These are phyloP conservation scores for Salix brachista DNA, from an alignment of 345 rosid genomes.

Conservation along the genomic window DNA sequence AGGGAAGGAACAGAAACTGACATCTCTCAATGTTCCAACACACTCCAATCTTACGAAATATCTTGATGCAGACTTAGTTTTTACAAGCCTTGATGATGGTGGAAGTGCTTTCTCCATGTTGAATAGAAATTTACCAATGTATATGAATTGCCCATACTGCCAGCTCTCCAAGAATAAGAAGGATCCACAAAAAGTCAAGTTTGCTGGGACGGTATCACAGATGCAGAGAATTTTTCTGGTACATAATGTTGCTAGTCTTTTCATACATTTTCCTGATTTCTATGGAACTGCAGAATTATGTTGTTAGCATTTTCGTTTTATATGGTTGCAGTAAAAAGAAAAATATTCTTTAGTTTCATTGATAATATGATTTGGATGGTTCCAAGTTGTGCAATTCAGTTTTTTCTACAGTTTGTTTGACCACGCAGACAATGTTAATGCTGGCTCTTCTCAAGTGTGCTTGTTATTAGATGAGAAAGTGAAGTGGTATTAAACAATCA, in stretches of 20 bases:
- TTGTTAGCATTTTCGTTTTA: not conserved
- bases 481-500: not conserved
- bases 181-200: slow-evolving; percentile 44
- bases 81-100: slow-evolving; percentile 43
- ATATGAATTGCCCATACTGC: slow-evolving; percentile 71
- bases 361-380: not conserved
- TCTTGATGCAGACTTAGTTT: slow-evolving; percentile 34
- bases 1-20: slow-evolving; percentile 37
- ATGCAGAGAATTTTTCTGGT: slow-evolving; percentile 82
- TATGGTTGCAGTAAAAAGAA: not conserved
- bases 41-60: slow-evolving; percentile 28
- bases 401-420: too few relatives aligned
- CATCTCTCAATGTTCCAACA: slow-evolving; percentile 21
- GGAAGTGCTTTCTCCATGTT: slow-evolving; percentile 50
- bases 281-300: slow-evolving; percentile 1
- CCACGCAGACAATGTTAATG: too few relatives aligned
- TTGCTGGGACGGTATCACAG: slow-evolving; percentile 69
- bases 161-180: slow-evolving; percentile 37
- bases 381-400: not conserved
- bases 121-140: slow-evolving; percentile 66
- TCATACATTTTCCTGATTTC: slow-evolving; percentile 4
- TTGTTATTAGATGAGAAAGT: not conserved
- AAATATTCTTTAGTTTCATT: not conserved
- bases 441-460: not conserved
- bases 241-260: slow-evolving; percentile 11